A percentile compares a stretch with the other conserved stretches of the same genome.
Evolutionary conservation across 1,284 basidiomycete genomes (phyloP).

Genomic region (Cutaneotrichosporon cavernicola): DNA sequence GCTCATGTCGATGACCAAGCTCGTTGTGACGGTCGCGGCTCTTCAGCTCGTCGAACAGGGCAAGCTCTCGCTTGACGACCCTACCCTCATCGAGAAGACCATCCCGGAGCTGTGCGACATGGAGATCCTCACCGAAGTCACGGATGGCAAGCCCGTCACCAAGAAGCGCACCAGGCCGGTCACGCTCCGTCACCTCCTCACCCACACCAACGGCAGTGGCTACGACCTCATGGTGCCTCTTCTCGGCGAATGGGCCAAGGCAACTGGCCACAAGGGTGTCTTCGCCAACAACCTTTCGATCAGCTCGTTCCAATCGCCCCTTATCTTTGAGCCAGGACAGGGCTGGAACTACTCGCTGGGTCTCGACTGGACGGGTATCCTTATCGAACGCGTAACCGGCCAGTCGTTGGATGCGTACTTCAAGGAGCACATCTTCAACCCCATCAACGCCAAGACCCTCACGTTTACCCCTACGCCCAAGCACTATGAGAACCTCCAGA

Average conservation of each 20-base stretch:
- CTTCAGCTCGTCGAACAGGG: conserved; percentile 26
- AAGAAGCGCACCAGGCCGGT: conserved; percentile 32
- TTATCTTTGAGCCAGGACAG: conserved; percentile 40
- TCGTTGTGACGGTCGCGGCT: conserved; percentile 24
- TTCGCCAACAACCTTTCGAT: conserved; percentile 28
- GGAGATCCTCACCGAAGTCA: conserved; percentile 33
- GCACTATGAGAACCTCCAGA: conserved; percentile 15
- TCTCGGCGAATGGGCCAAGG: conserved; percentile 17
- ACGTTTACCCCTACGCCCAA: conserved; percentile 35
- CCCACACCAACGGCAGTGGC: conserved; percentile 31
- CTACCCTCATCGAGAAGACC: conserved; percentile 29
- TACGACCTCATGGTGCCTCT: conserved; percentile 20
- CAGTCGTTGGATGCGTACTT: conserved; percentile 41
- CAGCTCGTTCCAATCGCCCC: conserved; percentile 25
- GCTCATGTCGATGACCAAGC: conserved; percentile 44
- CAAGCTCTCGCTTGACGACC: conserved; percentile 31
- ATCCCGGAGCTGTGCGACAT: conserved; percentile 40
- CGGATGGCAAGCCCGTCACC: conserved; percentile 31
- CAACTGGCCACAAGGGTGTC: neutral
- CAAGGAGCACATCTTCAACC: conserved; percentile 42
- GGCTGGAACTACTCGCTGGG: conserved; percentile 36
- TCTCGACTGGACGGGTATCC: conserved; percentile 46
- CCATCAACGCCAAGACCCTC: conserved; percentile 32
- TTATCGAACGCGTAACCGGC: conserved; percentile 41
- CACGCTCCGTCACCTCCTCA: conserved; percentile 42